Evolutionary conservation across 495 filamentous ascomycete genomes (phyloP), one percentile per base, ranked within the genome.

Genomic region (Podospora tetraspora): DNA sequence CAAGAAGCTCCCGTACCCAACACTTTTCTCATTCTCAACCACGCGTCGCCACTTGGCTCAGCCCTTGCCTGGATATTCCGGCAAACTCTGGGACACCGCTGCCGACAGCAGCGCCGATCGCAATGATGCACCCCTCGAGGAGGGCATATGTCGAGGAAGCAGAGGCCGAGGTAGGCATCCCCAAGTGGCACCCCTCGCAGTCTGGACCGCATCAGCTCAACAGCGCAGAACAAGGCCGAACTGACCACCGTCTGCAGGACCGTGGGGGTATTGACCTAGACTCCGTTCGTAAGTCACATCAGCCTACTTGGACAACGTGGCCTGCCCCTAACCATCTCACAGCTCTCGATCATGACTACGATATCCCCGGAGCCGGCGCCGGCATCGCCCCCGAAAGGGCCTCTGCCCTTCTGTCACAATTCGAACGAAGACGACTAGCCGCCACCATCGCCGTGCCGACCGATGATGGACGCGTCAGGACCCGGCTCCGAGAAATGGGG

Each of bases 71-170:
- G 2, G 1, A 19, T 16, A 43, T 19, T 19, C 37, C 43, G 19
- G 16, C 7, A 52, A 61, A 43, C 43, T 25, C 6, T 59, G 9
- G 21, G 60, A 30, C 12, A 37, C 62, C 34, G 25, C 43, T 25
- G 58, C n/a, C 43, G 58, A 27, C 10, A 67, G 19, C 57, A 61
- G 9, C 25, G 22, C 29, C 21, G 21, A 43, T 29, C 60, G 63
- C 74, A 29, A 84, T 81, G 87, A 93, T 97, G 83, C 95, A 97
- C 82, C 95, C 95, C 56, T 86, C 95, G 72, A 85, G 95, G 71
- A 91, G 94, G 77, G 94, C 95, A n/a, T 97, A 96, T 80, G 92
- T 97, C 69, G 95, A 97, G 83, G 95, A 97, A 73, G 88, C 80
- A 11, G 83, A 85, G 25, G 83, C 89, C 23, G 87, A 91, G 83